phyloP scores from a whole-genome alignment of 495 filamentous ascomycete species.

The Penicillium malachiteum region DNA sequence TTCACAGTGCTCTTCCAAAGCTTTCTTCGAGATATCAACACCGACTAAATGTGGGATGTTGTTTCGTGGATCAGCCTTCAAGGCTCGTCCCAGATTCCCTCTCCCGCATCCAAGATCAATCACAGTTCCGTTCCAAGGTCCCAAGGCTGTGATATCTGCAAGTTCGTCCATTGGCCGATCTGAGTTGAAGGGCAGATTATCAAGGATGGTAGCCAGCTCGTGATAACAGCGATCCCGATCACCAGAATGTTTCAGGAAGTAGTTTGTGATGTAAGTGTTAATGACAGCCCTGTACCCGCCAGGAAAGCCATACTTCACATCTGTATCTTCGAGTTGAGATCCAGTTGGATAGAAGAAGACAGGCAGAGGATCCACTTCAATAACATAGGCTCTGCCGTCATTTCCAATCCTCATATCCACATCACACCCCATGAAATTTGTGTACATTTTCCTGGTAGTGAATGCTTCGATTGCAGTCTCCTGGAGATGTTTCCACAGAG shows the following conservation, averaged over 20 bases:
- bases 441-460: constrained; percentile 5
- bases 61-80: neutral
- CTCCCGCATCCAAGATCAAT: constrained; percentile 16
- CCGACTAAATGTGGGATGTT: neutral
- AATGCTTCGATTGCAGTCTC: constrained; percentile 15
- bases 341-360: constrained; percentile 11
- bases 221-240: neutral
- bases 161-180: too few species aligned
- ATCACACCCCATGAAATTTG: constrained; percentile 17
- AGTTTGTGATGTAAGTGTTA: constrained; percentile 17
- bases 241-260: constrained; percentile 7
- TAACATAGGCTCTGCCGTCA: constrained; percentile 9
- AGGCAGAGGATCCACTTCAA: constrained; percentile 14
- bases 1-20: neutral
- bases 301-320: constrained; percentile 9
- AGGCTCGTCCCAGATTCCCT: neutral
- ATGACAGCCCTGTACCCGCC: constrained; percentile 9
- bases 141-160: neutral
- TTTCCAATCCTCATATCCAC: constrained; percentile 14
- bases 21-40: constrained; percentile 5
- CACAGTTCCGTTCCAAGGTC: neutral
- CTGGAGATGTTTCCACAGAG: constrained; percentile 8
- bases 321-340: constrained; percentile 8
- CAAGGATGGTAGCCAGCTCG: constrained; percentile 1
- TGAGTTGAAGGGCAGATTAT: neutral